These are phyloP conservation scores for Echites panduratus DNA, from an alignment of 257 asterid species.

Conservation along the genomic window DNA sequence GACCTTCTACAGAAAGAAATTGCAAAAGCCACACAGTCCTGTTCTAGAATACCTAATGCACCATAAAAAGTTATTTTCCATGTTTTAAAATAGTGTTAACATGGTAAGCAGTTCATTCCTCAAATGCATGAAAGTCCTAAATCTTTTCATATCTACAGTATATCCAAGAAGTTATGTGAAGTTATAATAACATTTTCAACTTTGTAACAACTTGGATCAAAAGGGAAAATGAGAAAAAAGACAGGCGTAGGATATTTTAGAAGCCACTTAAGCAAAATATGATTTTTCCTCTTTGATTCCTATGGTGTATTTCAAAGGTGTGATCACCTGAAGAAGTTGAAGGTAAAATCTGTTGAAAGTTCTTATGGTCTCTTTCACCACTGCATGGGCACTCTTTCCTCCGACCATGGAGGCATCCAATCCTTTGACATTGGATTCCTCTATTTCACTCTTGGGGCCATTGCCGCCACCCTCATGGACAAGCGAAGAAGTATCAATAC, in stretches of 20 bases:
- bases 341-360: constrained; percentile 7
- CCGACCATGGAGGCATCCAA: no score
- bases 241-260: not conserved
- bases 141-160: not conserved
- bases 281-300: not conserved
- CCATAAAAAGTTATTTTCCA: not conserved
- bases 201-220: not conserved
- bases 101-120: not conserved
- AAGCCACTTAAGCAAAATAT: not conserved
- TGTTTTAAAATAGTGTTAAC: not conserved
- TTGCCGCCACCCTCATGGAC: not conserved
- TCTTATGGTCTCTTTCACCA: constrained; percentile 8
- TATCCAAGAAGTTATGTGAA: not conserved
- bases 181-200: not conserved
- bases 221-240: not conserved
- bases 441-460: not conserved
- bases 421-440: constrained; percentile 1
- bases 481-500: not conserved
- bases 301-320: not conserved
- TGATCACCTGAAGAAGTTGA: constrained; percentile 15
- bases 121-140: not conserved
- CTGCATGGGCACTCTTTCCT: not conserved
- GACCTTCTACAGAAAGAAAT: not conserved
- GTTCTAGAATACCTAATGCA: not conserved
- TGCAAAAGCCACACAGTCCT: not conserved